Evolutionary conservation across 1,284 basidiomycete species (phyloP).

Genomic region (Thelephora terrestris): DNA sequence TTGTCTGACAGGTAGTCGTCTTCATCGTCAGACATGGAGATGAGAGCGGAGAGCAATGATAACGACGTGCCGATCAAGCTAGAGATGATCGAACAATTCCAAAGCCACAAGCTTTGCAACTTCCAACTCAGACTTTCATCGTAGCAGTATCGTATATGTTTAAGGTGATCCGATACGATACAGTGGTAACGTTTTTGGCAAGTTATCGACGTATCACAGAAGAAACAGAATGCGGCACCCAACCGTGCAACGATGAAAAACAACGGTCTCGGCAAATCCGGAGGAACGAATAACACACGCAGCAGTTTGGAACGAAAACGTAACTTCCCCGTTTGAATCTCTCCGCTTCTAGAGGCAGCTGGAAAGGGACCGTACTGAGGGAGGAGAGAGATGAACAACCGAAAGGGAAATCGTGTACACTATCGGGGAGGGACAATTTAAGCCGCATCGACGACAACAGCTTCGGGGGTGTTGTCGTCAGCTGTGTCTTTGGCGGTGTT

Average conservation of each 20-base stretch:
- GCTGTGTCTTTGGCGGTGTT: slow-evolving; percentile 22
- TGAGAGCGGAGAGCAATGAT: slow-evolving; percentile 6
- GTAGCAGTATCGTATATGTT: slow-evolving; percentile 5
- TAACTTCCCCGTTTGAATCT: slow-evolving; percentile 1
- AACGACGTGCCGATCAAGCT: background rate
- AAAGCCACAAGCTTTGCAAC: too few species aligned
- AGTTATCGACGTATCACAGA: slow-evolving; percentile 22
- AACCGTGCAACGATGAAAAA: slow-evolving; percentile 26
- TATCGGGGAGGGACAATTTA: slow-evolving; percentile 12
- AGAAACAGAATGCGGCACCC: slow-evolving; percentile 35
- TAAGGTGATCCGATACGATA: slow-evolving; percentile 8
- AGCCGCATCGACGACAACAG: slow-evolving; percentile 21
- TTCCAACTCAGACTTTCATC: background rate
- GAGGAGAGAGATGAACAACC: background rate
- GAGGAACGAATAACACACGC: slow-evolving; percentile 8
- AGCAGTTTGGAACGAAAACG: background rate
- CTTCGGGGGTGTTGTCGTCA: slow-evolving; percentile 25
- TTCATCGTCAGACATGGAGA: slow-evolving; percentile 51
- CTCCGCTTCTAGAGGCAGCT: background rate
- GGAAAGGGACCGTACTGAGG: background rate
- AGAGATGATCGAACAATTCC: too few species aligned
- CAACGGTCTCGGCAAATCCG: slow-evolving; percentile 3
- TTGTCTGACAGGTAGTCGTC: slow-evolving; percentile 82
- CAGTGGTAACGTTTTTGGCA: slow-evolving; percentile 17
- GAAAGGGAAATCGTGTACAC: slow-evolving; percentile 1